Conservation (phyloP, 129 eudicot genomes). For the Oenanthe sinensis region DNA sequence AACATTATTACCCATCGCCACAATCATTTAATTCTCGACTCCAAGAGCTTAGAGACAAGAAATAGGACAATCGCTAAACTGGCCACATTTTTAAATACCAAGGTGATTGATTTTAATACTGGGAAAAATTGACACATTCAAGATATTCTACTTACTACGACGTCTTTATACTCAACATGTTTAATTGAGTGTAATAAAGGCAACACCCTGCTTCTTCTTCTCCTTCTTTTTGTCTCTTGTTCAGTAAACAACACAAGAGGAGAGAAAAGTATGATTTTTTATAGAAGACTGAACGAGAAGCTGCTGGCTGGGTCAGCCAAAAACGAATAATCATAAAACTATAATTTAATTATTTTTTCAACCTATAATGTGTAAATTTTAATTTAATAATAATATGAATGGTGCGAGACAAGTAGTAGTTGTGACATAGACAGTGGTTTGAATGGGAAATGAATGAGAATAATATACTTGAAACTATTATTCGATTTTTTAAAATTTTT, state of each 20-base stretch:
- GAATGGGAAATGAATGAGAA: neutral
- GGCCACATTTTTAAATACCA: neutral
- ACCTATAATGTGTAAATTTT: neutral
- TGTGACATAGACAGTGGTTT: slow-evolving; percentile 23
- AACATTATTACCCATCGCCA: neutral
- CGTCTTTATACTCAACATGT: slow-evolving; percentile 15
- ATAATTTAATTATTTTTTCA: neutral
- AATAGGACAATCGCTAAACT: neutral
- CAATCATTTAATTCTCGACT: neutral
- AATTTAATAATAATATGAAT: neutral
- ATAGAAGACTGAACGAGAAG: neutral
- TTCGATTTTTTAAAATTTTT: neutral
- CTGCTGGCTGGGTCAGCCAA: neutral
- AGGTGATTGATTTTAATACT: neutral
- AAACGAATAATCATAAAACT: neutral
- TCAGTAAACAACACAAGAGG: neutral
- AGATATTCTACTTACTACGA: neutral
- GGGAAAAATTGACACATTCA: neutral
- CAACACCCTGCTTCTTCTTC: neutral
- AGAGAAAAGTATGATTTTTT: neutral
- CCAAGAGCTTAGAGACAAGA: slow-evolving; percentile 16
- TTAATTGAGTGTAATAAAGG: neutral
- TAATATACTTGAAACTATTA: neutral
- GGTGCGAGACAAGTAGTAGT: slow-evolving; percentile 9
- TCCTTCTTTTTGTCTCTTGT: slow-evolving; percentile 6